Base-by-base conservation (phyloP, 352 stramenopile genomes). In the Phytophthora parvispora region DNA sequence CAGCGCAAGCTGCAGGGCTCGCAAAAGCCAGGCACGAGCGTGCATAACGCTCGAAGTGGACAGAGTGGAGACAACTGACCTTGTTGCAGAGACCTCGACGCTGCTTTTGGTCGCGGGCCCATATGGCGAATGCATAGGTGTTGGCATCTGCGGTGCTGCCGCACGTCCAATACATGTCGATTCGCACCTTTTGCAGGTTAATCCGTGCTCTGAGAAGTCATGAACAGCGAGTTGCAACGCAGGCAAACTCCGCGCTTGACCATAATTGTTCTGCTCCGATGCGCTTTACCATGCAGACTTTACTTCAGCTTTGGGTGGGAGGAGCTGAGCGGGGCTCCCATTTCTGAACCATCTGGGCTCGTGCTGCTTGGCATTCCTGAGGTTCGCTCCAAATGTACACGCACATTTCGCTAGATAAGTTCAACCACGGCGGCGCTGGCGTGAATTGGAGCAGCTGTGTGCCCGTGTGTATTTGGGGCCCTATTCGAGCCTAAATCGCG, bases 31-130 rank as follows among this genome's bases (percentile, higher is more conserved):
- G 60, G 51, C 38, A 29, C 27, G n/a, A 24, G 27, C n/a, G 63
- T 65, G 20, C 63, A 65, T 65, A 70, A 43, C 43, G 53, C 45
- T 64, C 62, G 29, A 32, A 54, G 38, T 55, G 55, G 54, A 40
- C 63, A 70, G 55, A 64, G 62, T 18, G 28, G 27, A 60, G 63
- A 70, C 63, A 60, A 31, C n/a, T n/a, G n/a, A n/a, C n/a, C n/a
- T n/a, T n/a, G n/a, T n/a, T n/a, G n/a, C 10, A 18, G 34, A 52
- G 56, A 57, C 56, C 48, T 61, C 49, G 60, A 54, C 32, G 61
- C 55, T 68, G 32, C 10, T 36, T 68, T 42, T 42, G 52, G 59
- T 54, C 49, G 10, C 18, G 34, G 24, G 8, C 51, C 38, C 31
- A 57, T 31, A 40, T 56, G 61, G 20, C 29, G 12, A 40, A 25